These are phyloP conservation scores for Allium cepa DNA, from an alignment of 106 monocot species.

Conservation along the genomic window DNA sequence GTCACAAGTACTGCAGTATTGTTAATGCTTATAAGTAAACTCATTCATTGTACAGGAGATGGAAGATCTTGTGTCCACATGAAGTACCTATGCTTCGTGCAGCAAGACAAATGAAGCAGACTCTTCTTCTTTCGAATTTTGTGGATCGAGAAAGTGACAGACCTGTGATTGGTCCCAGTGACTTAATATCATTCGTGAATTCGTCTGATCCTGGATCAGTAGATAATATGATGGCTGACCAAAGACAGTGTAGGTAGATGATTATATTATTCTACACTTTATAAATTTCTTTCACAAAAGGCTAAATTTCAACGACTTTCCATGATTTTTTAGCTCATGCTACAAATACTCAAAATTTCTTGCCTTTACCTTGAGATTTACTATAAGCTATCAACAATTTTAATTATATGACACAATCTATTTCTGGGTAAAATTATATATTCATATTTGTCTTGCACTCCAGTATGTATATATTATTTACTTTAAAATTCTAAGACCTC, in stretches of 20 bases:
- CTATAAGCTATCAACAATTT: background rate
- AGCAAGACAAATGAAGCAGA: constrained; percentile 52
- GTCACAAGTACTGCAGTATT: too few species aligned
- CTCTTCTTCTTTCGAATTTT: constrained; percentile 84
- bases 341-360: background rate
- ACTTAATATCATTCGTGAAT: constrained; percentile 37
- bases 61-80: constrained; percentile 70
- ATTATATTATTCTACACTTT: background rate
- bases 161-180: constrained; percentile 73
- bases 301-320: constrained; percentile 12
- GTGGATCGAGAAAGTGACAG: constrained; percentile 75
- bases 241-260: background rate
- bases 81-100: constrained; percentile 49
- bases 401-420: background rate
- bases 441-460: too few species aligned
- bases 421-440: too few species aligned
- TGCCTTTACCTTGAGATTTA: background rate
- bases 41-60: constrained; percentile 49
- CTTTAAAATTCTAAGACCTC: too few species aligned
- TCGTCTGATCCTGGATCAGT: constrained; percentile 11
- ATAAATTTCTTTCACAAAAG: constrained; percentile 7
- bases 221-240: constrained; percentile 9
- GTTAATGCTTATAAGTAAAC: background rate
- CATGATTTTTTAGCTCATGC: constrained; percentile 22
- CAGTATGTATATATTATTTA: too few species aligned